Evolutionary conservation across 495 filamentous ascomycete species (phyloP).

Genomic region (Pyrenopolyporus hunteri): DNA sequence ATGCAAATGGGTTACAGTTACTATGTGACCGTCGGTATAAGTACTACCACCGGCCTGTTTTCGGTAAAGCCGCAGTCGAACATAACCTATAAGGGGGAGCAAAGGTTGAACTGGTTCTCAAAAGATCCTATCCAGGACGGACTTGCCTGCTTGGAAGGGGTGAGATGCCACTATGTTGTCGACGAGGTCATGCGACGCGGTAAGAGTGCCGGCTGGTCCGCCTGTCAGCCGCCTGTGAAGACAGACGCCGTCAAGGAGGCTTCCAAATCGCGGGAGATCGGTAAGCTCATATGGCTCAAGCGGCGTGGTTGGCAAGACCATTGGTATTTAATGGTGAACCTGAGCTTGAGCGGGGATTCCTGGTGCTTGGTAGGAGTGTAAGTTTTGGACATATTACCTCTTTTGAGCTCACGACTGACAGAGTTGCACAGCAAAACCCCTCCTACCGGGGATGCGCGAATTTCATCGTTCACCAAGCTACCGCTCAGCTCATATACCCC

Average conservation of each 20-base stretch:
- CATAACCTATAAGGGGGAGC: constrained; percentile 51
- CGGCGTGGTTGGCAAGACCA: constrained; percentile 65
- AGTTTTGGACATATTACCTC: constrained; percentile 35
- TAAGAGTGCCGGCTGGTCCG: constrained; percentile 66
- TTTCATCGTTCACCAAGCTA: constrained; percentile 44
- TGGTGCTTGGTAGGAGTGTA: constrained; percentile 77
- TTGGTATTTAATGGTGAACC: constrained; percentile 72
- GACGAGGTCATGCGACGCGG: constrained; percentile 68
- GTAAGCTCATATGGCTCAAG: constrained; percentile 68
- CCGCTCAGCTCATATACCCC: constrained; percentile 45
- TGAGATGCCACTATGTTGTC: constrained; percentile 63
- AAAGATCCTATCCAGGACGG: constrained; percentile 62
- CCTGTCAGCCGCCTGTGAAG: constrained; percentile 58
- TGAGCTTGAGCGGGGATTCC: constrained; percentile 73
- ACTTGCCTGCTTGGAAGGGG: constrained; percentile 55
- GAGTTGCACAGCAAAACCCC: constrained; percentile 21
- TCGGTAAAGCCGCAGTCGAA: constrained; percentile 54
- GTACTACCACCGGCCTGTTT: constrained; percentile 69
- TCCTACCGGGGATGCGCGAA: constrained; percentile 31
- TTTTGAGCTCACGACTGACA: constrained; percentile 11
- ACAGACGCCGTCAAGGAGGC: constrained; percentile 64
- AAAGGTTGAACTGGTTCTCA: constrained; percentile 56
- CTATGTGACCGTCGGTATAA: constrained; percentile 66
- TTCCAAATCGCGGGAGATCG: constrained; percentile 62
- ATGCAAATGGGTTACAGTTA: constrained; percentile 69